Conservation (phyloP, 257 asterid genomes). For the Solanum habrochaites region DNA sequence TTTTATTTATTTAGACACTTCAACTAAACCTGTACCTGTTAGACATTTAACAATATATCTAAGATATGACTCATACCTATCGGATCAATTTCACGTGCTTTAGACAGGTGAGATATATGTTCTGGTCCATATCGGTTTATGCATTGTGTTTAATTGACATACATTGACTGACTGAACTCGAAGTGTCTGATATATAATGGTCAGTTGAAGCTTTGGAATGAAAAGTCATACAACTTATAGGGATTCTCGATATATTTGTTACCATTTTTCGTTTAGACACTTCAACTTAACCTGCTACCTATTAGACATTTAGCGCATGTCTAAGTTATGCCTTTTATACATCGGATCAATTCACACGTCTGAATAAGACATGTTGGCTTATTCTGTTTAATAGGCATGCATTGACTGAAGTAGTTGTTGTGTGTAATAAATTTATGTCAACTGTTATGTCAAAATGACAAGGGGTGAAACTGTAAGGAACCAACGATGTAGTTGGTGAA, state of each 20-base stretch:
- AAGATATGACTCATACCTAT: background rate
- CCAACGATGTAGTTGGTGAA: background rate
- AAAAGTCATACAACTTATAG: background rate
- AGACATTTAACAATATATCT: background rate
- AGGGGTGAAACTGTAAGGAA: background rate
- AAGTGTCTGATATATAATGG: background rate
- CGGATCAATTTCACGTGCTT: background rate
- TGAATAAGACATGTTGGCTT: background rate
- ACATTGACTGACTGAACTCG: background rate
- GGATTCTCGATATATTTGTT: background rate
- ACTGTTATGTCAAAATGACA: background rate
- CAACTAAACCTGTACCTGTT: background rate
- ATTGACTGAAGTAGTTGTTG: background rate
- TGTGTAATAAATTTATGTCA: background rate
- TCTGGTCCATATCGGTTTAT: background rate
- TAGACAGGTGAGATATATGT: background rate
- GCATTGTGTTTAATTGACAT: background rate
- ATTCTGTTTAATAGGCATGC: background rate
- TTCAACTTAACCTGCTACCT: background rate
- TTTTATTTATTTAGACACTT: background rate
- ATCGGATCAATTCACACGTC: background rate
- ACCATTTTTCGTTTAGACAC: background rate
- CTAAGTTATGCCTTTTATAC: background rate
- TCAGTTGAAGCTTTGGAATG: background rate
- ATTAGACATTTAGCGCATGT: background rate